Evolutionary conservation across 345 rosid species (phyloP).

Genomic region (Punica granatum): DNA sequence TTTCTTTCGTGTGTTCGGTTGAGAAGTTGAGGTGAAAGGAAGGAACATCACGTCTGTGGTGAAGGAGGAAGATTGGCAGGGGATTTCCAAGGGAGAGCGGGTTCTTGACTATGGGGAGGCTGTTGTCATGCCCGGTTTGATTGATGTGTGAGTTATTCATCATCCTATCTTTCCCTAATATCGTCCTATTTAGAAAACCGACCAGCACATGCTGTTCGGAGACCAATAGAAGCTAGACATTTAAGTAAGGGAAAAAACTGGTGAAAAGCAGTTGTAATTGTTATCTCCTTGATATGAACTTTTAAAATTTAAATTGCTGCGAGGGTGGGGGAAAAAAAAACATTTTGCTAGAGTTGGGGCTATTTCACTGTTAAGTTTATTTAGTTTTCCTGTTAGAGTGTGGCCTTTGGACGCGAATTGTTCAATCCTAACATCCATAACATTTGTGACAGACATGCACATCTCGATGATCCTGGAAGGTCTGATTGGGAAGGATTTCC

Average conservation of each 20-base stretch:
- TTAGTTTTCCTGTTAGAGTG: neutral
- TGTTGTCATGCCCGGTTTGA: constrained; percentile 89
- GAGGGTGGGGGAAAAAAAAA: neutral
- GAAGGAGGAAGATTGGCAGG: constrained; percentile 55
- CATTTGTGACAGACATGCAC: constrained; percentile 55
- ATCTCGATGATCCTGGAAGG: constrained; percentile 99
- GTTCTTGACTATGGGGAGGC: constrained; percentile 75
- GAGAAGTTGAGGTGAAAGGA: constrained; percentile 64
- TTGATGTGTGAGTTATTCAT: constrained; percentile 65
- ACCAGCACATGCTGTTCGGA: neutral
- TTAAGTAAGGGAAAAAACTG: neutral
- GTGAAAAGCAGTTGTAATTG: neutral
- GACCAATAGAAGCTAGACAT: neutral
- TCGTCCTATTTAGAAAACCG: neutral
- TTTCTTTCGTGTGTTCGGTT: too few relatives aligned
- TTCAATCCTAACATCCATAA: neutral
- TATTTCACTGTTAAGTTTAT: neutral
- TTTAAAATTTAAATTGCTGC: neutral
- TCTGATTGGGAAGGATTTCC: constrained; percentile 97
- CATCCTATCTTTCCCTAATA: constrained; percentile 5
- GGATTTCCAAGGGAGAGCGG: constrained; percentile 29
- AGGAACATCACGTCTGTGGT: constrained; percentile 52
- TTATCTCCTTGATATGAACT: neutral
- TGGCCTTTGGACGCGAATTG: neutral
- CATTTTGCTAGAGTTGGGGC: neutral